phyloP scores from a whole-genome alignment of 345 rosid species.

The Syzygium aromaticum region DNA sequence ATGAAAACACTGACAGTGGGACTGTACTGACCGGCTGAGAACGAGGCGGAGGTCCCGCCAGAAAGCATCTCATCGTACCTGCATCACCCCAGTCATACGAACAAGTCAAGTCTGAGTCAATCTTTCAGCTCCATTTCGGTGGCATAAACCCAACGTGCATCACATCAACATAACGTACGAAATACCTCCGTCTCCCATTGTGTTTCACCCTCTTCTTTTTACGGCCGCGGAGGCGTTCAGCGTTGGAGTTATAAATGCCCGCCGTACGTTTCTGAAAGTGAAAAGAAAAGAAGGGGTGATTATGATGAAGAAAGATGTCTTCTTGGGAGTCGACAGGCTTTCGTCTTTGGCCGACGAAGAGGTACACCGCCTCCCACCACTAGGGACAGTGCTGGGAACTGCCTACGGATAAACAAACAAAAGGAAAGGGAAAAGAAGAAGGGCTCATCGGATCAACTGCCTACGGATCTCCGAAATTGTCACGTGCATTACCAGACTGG shows the following conservation, averaged over 20 bases:
- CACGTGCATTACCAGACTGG: neutral
- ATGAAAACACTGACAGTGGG: neutral
- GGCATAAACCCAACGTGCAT: neutral
- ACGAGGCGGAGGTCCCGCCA: neutral
- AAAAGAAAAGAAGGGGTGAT: neutral
- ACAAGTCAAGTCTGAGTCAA: neutral
- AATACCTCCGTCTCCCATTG: neutral
- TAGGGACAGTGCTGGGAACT: no score
- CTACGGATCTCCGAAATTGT: neutral
- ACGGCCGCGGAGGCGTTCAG: neutral
- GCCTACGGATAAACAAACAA: no score
- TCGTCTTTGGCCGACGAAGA: neutral
- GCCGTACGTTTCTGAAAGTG: neutral
- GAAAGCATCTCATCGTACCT: neutral
- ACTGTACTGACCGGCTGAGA: neutral
- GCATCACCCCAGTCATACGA: neutral
- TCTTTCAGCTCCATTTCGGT: neutral
- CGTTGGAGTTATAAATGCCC: neutral
- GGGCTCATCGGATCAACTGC: neutral
- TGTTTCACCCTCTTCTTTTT: neutral
- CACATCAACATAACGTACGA: neutral
- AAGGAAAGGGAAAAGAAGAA: neutral
- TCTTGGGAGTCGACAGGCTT: neutral
- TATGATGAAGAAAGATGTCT: neutral
- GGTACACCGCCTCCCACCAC: neutral